Evolutionary conservation across 345 rosid genomes (phyloP).

Genomic region (Erodium maritimum): DNA sequence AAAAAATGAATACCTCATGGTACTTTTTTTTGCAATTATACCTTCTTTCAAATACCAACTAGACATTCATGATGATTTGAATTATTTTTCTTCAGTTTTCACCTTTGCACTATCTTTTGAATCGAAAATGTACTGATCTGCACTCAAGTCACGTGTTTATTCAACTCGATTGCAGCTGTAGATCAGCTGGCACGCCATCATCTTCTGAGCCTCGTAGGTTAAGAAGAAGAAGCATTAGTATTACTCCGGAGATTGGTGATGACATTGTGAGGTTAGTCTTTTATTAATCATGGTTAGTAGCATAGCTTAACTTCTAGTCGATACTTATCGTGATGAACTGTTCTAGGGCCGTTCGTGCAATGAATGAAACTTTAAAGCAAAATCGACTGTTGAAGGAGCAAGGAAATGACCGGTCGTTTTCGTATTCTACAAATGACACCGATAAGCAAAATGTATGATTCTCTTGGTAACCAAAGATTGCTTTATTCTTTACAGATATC

Average conservation of each 20-base stretch:
- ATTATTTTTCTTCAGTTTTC: neutral
- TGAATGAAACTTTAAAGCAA: conserved; percentile 94
- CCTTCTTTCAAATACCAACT: no score
- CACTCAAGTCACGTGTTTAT: neutral
- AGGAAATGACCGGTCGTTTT: conserved; percentile 36
- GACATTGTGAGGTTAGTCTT: conserved; percentile 84
- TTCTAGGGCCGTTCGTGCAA: conserved; percentile 94
- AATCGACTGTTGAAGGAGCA: conserved; percentile 58
- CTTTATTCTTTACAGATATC: neutral
- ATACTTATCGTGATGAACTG: conserved; percentile 3
- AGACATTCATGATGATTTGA: no score
- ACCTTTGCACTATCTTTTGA: neutral
- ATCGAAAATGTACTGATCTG: neutral
- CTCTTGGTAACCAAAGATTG: neutral
- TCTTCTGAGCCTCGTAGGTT: conserved; percentile 68
- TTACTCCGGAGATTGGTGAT: conserved; percentile 97
- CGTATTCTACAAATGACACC: conserved; percentile 36
- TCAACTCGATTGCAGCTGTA: conserved; percentile 23
- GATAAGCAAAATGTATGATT: conserved; percentile 52
- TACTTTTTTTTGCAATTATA: no score
- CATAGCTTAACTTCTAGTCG: neutral
- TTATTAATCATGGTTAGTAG: conserved; percentile 4
- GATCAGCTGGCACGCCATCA: conserved; percentile 65
- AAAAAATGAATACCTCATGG: no score
- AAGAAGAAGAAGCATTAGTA: conserved; percentile 96